Conservation (phyloP, 1,139 yeast genomes). For the Sugiyamaella xylanicola region DNA sequence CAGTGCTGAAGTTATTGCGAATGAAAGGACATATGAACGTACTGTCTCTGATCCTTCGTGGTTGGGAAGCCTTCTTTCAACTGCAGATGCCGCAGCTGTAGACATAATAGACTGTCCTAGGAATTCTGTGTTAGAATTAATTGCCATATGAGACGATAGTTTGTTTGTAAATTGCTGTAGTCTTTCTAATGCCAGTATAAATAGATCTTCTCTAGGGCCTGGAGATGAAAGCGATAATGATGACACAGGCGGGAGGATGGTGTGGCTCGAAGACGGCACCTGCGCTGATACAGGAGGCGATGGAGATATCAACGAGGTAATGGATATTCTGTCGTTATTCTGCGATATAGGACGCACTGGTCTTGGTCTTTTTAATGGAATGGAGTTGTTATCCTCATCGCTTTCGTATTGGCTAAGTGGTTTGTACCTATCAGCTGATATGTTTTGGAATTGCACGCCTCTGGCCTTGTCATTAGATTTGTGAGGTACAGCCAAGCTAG, state of each 20-base stretch:
- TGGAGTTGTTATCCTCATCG: background rate
- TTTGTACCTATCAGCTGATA: background rate
- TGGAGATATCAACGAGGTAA: constrained; percentile 17
- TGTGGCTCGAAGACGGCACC: background rate
- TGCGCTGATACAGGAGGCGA: constrained; percentile 6
- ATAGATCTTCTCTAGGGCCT: constrained; percentile 14
- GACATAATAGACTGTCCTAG: constrained; percentile 61
- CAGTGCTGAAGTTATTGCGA: constrained; percentile 26
- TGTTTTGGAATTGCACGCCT: background rate
- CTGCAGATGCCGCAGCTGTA: constrained; percentile 59
- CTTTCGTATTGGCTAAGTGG: background rate
- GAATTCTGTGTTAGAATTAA: constrained; percentile 46
- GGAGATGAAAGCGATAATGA: constrained; percentile 19
- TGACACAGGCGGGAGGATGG: constrained; percentile 23
- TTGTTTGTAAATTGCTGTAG: constrained; percentile 18
- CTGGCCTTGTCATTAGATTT: background rate
- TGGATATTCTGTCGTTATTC: constrained; percentile 19
- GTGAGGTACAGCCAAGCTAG: background rate
- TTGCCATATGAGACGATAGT: constrained; percentile 12
- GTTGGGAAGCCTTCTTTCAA: constrained; percentile 45
- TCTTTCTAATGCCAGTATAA: constrained; percentile 21
- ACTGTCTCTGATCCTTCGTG: constrained; percentile 20
- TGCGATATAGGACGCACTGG: constrained; percentile 8
- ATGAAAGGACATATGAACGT: constrained; percentile 25
- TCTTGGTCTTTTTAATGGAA: constrained; percentile 6